Base-by-base conservation (phyloP, 805 yeast genomes). In the Grigorovia jiainica region DNA sequence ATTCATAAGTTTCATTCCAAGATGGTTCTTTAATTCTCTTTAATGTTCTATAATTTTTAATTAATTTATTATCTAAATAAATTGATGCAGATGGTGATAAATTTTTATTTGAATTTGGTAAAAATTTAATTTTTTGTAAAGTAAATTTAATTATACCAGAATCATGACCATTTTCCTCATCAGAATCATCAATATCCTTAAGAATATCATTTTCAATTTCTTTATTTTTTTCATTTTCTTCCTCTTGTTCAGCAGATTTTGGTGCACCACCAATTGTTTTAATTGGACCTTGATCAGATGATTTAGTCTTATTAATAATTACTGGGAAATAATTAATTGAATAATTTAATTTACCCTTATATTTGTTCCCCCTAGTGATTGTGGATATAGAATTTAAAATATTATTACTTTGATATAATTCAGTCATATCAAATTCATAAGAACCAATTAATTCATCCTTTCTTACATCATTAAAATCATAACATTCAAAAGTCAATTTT, bases 21-120 rank as follows among this genome's bases (percentile, higher is more conserved):
- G 78, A 65, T 15, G 95, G 94, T 53, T 79, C 86, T 52, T 82
- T 84, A 7, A 78, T 71, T 54, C 76, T 72, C 53, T 76, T 78
- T 56, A 82, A 67, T 25, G 73, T 71, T 66, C 92, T 76, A 42
- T 78, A 74, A 5, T 64, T 64, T 51, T 73, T 72, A n/a, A 72
- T 68, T 41, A 75, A 61, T 47, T 77, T 72, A 32, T 72, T 72
- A 57, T 81, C 76, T 39, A 82, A 58, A 50, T 64, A 76, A 17
- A 84, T 58, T 52, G 80, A 84, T 13, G 87, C 87, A 58, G 73
- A 78, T 23, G 92, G 82, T 55, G 80, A 64, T 47, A 70, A 47
- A 25, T 48, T 51, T 21, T 71, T 71, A 30, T 64, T 58, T 53
- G 78, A 45, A 0, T 87, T 72, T 23, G 79, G 82, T 55, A 84